Conservation (phyloP, 164 flowering plant species). For the Liriodendron chinense region DNA sequence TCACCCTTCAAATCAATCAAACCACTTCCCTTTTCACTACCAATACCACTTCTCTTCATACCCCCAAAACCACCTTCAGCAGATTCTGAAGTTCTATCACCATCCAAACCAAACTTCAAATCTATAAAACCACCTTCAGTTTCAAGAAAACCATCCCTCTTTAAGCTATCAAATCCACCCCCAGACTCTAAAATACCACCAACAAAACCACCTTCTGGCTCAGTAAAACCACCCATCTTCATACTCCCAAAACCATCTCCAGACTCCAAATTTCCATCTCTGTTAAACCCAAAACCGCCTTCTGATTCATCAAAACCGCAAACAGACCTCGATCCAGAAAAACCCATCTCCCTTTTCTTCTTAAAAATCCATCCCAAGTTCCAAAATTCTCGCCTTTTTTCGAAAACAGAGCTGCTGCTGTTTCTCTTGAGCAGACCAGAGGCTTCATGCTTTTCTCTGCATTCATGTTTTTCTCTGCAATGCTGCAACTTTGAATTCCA, state of each 20-base stretch:
- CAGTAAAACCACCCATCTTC: conserved; percentile 15
- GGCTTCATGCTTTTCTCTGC: conserved; percentile 27
- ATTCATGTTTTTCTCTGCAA: conserved; percentile 27
- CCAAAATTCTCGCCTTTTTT: conserved; percentile 42
- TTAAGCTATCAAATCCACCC: conserved; percentile 2
- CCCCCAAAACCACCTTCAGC: conserved; percentile 12
- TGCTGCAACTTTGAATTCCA: conserved; percentile 13
- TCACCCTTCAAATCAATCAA: conserved; percentile 67
- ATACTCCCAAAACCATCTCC: conserved; percentile 17
- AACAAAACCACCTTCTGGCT: background rate
- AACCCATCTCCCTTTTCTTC: conserved; percentile 15
- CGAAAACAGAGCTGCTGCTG: conserved; percentile 50
- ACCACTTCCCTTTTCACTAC: conserved; percentile 40
- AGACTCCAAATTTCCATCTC: background rate
- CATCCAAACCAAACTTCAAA: conserved; percentile 42
- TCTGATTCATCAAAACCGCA: conserved; percentile 40
- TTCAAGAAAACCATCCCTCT: conserved; percentile 4
- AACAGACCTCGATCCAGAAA: conserved; percentile 53
- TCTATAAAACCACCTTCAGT: conserved; percentile 36
- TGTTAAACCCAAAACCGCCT: conserved; percentile 27
- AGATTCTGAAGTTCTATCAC: background rate
- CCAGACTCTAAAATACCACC: conserved; percentile 15
- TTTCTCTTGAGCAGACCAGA: conserved; percentile 49
- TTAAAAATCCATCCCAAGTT: conserved; percentile 1
- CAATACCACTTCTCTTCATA: conserved; percentile 21